Conservation (phyloP, 108 stramenopile species). For the Skeletonema menzelii region DNA sequence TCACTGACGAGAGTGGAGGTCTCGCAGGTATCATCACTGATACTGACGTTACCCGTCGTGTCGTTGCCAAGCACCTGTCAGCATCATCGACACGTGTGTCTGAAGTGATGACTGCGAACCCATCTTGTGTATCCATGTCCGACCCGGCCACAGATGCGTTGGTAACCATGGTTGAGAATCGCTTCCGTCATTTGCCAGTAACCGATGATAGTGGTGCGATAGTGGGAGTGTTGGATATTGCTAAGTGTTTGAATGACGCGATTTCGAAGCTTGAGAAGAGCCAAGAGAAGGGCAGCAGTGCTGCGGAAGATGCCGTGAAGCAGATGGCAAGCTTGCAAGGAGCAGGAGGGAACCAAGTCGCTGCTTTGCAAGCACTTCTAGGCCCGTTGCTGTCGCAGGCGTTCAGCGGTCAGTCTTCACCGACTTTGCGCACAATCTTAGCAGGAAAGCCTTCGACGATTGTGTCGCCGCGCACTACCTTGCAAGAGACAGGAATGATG, state of each 20-base stretch:
- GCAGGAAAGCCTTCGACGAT: constrained; percentile 73
- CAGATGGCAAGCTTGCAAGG: constrained; percentile 60
- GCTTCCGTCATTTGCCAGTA: constrained; percentile 92
- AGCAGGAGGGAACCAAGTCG: constrained; percentile 63
- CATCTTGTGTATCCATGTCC: constrained; percentile 76
- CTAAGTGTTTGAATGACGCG: constrained; percentile 94
- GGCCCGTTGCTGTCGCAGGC: constrained; percentile 75
- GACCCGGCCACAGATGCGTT: constrained; percentile 90
- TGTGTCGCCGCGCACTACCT: constrained; percentile 63
- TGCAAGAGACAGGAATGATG: constrained; percentile 70
- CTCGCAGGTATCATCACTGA: constrained; percentile 88
- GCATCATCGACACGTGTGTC: constrained; percentile 56
- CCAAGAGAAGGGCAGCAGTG: constrained; percentile 50
- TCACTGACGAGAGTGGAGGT: constrained; percentile 55
- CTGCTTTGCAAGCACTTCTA: constrained; percentile 64
- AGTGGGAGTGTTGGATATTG: constrained; percentile 92
- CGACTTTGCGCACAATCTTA: constrained; percentile 73
- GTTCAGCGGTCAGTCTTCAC: constrained; percentile 66
- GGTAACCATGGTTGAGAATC: constrained; percentile 92
- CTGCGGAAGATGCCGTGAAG: constrained; percentile 67
- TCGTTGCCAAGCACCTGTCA: constrained; percentile 75
- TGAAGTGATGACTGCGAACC: constrained; percentile 85
- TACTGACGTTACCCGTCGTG: constrained; percentile 74
- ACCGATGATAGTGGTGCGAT: constrained; percentile 80
- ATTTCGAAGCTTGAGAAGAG: constrained; percentile 87